phyloP scores from a whole-genome alignment of 345 rosid species.

The Eucalyptus pumila region DNA sequence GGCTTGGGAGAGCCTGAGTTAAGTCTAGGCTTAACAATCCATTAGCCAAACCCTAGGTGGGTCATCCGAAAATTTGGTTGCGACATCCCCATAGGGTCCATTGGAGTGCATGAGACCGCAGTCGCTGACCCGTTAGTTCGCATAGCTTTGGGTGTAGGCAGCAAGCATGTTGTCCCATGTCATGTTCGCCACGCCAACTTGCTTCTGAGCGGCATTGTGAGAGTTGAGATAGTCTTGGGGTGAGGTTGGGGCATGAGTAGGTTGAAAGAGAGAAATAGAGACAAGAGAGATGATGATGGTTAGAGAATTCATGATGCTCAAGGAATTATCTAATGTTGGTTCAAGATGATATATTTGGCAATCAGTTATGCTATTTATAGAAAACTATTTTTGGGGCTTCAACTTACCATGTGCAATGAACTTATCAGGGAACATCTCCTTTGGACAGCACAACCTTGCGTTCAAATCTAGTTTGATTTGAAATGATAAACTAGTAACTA shows the following conservation, averaged over 20 bases:
- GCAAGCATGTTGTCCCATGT: slow-evolving; percentile 5
- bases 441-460: not conserved
- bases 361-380: not conserved
- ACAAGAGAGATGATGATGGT: not conserved
- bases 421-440: not conserved
- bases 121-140: not conserved
- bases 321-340: not conserved
- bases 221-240: slow-evolving; percentile 3
- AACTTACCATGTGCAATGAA: not conserved
- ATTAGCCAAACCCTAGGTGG: too few relatives aligned
- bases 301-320: not conserved
- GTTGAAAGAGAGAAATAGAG: not conserved
- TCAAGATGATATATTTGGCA: not conserved
- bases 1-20: too few relatives aligned
- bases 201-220: slow-evolving; percentile 1
- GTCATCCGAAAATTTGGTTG: too few relatives aligned
- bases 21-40: too few relatives aligned
- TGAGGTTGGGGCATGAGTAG: not conserved
- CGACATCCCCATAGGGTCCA: not conserved
- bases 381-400: not conserved
- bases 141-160: not conserved
- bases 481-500: too few relatives aligned
- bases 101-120: slow-evolving; percentile 9
- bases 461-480: too few relatives aligned
- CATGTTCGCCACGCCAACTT: not conserved